Base-by-base conservation (phyloP, 345 rosid genomes). In the Hevea brasiliensis region DNA sequence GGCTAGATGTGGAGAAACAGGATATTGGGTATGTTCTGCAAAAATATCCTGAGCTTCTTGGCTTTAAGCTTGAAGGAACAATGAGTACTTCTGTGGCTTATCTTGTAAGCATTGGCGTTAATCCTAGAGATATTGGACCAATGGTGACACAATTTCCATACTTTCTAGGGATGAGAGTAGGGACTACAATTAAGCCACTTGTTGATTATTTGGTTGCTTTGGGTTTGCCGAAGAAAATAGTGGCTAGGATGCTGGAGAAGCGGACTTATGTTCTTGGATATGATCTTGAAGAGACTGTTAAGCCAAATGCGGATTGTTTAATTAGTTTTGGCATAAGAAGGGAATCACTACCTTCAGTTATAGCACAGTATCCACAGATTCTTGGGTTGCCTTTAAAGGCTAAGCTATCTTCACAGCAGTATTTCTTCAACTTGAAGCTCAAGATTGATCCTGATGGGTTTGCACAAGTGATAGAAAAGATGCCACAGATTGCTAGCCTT, bases 41-140 rank as follows among this genome's bases (percentile, higher is more conserved):
- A 81, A 94, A 90, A 86, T 92, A 94, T 79, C 98, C 97, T 0
- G 97, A 94, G 83, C 83, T 94, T 20, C 74, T 94, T 24, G 98
- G 98, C 79, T 94, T 90, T 81, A 94, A 94, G 85, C 91, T 90
- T 7, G 98, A 94, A 84, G 97, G 98, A 40, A 94, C 97, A 0
- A 87, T 90, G 90, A 94, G 97, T 62, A 92, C 97, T 8, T 90
- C 97, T 1, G 98, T 94, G 37, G 97, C 95, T 35, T 94, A 90
- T 87, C 87, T 92, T 71, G 92, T 92, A 20, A 92, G 97, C 64
- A 92, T 90, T 9, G 97, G 98, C 79, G 97, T 94, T 72, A 82
- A 81, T 77, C 97, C 95, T 48, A 85, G 98, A 67, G 98, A 94
- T 68, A 89, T 92, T 47, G 97, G 98, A 75, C 97, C 98, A 10